These are phyloP conservation scores for Pythium apleroticum DNA, from an alignment of 352 stramenopile species.

Conservation along the genomic window DNA sequence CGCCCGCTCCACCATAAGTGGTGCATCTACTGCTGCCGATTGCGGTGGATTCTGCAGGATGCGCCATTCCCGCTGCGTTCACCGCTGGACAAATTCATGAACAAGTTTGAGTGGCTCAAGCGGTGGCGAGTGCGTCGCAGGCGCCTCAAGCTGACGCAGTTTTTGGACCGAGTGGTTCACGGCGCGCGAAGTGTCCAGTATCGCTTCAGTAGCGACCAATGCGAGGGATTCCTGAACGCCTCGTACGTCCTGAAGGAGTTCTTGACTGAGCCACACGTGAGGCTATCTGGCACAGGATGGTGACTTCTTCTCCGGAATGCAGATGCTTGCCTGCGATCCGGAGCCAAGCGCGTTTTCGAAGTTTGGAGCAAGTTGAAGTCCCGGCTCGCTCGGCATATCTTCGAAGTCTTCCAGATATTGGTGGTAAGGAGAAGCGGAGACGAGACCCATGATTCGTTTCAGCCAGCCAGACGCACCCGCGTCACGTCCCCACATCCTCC, in stretches of 20 bases:
- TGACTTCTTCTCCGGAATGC: conserved; percentile 11
- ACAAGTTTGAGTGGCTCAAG: conserved; percentile 7
- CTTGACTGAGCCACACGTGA: conserved; percentile 35
- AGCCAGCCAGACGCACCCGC: no score
- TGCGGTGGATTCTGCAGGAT: conserved; percentile 41
- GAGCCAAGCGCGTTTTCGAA: not conserved
- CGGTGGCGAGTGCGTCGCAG: conserved; percentile 27
- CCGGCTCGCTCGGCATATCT: no score
- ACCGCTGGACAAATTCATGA: conserved; percentile 16
- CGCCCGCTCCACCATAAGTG: conserved; percentile 49
- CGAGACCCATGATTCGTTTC: no score
- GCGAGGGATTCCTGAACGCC: conserved; percentile 45
- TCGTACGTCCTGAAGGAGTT: conserved; percentile 58
- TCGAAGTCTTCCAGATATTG: no score
- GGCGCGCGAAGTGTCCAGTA: conserved; percentile 56
- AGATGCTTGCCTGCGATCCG: no score
- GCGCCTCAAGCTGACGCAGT: conserved; percentile 36
- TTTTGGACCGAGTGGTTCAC: conserved; percentile 46
- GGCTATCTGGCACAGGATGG: conserved; percentile 16
- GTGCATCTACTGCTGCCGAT: conserved; percentile 54
- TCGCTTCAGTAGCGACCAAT: conserved; percentile 39
- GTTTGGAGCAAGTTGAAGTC: no score
- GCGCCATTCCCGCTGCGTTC: conserved; percentile 48
- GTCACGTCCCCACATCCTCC: no score
- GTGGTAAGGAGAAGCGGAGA: no score